Base-by-base conservation (phyloP, 768 basidiomycete genomes). In the Sarcomyxa edulis region DNA sequence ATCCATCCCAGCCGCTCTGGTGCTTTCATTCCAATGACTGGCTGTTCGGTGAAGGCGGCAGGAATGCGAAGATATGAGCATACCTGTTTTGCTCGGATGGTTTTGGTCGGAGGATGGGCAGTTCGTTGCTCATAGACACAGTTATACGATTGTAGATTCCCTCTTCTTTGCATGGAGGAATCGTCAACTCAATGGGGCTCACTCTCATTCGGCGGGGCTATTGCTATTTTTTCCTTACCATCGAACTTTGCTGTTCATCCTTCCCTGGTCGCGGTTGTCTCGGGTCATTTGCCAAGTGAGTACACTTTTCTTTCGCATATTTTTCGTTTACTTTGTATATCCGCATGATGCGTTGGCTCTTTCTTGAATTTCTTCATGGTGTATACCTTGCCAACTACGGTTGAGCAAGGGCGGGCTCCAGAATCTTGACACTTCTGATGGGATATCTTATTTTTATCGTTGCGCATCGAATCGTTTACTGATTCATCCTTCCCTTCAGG, bases 321-420 rank as follows among this genome's bases (percentile, higher is more conserved):
- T 31, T 30, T 40, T 20, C 29, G n/a, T 5, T n/a, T 25, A 18
- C 39, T 42, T 48, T 50, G 42, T 40, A 10, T 35, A 19, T 47
- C 55, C 53, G 43, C 22, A 73, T 84, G 81, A 83, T 83, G 78
- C 52, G 55, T 64, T 58, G 55, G 55, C 60, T 58, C 56, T 63
- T 66, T 62, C 60, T 81, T 82, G 86, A 87, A 88, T 89, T 89
- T 89, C 86, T 89, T 89, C 86, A 88, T 68, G 86, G 86, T 79
- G 81, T 62, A 84, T 83, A 81, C 79, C 76, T 66, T 53, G 48
- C 43, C 37, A 44, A 42, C 50, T 47, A 41, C 40, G 42, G 21
- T 48, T 28, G 48, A 45, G 44, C 48, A 57, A 52, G 80, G 82
- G 75, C 60, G 71, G 65, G 85, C 85, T 84, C 83, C 86, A 82